Base-by-base conservation (phyloP, 495 filamentous ascomycete genomes). In the Amphirosellinia nigrospora region DNA sequence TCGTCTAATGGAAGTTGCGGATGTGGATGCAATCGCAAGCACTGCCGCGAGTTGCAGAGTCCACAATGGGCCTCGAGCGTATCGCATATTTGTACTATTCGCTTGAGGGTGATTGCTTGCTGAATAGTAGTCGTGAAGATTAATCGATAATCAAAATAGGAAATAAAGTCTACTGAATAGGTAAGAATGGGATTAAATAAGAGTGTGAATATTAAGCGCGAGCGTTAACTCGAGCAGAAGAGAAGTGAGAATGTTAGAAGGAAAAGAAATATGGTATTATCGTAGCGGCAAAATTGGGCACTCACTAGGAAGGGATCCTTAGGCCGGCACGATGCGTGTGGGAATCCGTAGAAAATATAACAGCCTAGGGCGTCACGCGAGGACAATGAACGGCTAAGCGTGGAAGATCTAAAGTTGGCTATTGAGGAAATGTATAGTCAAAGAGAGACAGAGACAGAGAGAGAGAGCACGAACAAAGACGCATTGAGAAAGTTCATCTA, bases 41-140 rank as follows among this genome's bases (percentile, higher is more conserved):
- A 76, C 55, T 34, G 74, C 79, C 41, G 73, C 72, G 64, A 83
- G 77, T 53, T 74, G 72, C 38, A 77, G 43, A 67, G 72, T 72
- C 72, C 74, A 56, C 53, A 62, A 13, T 34, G 72, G 72, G 30
- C 71, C 70, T 53, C 70, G 69, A 55, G 69, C 34, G 52, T 73
- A 66, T 50, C 64, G 50, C 75, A 75, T 62, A 53, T 16, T 19
- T 34, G n/a, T 43, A 26, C 26, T 26, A 16, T 23, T 36, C 56
- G 21, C 9, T 58, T 19, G 45, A 46, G 15, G 13, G 39, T 56
- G 32, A 28, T 52, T 39, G 41, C 66, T 30, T 64, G 58, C 68
- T 13, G 30, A 21, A 32, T 7, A 0, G 45, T 45, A 43, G 28
- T 26, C 9, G 19, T 30, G 43, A 23, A 39, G 30, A 34, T 39